phyloP scores from a whole-genome alignment of 1,284 basidiomycete genomes.

The Melampsora americana region DNA sequence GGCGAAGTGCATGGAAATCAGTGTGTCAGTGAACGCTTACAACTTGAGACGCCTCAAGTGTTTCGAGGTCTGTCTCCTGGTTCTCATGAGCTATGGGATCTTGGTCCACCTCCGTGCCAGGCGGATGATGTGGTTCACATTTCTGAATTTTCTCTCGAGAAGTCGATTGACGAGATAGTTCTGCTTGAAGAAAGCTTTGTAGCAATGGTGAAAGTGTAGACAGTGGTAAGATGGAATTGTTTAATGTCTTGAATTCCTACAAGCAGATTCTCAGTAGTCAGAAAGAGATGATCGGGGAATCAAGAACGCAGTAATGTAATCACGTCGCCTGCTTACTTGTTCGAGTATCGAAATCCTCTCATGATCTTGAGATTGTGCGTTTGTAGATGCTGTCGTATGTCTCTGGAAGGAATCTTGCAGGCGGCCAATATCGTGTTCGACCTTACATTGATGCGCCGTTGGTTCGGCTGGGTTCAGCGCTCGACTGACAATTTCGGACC shows the following conservation, averaged over 20 bases:
- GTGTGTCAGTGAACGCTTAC: no score
- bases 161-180: neutral
- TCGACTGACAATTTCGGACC: neutral
- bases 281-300: neutral
- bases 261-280: neutral
- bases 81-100: neutral
- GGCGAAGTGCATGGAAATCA: no score
- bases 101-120: neutral
- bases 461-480: neutral
- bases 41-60: neutral
- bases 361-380: neutral
- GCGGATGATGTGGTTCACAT: neutral
- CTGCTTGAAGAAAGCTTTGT: slow-evolving; percentile 4
- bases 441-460: neutral
- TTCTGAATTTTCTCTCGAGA: neutral
- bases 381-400: neutral
- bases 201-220: slow-evolving; percentile 8
- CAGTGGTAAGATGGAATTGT: neutral
- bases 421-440: neutral
- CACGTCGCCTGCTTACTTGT: neutral
- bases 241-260: neutral
- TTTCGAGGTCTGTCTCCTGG: neutral
- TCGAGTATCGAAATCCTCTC: neutral
- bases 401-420: neutral
- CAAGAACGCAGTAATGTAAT: neutral